Evolutionary conservation across 2,329 filamentous ascomycete species (phyloP), one percentile per base, ranked within the genome.

Genomic region (Fusarium incarnatum): DNA sequence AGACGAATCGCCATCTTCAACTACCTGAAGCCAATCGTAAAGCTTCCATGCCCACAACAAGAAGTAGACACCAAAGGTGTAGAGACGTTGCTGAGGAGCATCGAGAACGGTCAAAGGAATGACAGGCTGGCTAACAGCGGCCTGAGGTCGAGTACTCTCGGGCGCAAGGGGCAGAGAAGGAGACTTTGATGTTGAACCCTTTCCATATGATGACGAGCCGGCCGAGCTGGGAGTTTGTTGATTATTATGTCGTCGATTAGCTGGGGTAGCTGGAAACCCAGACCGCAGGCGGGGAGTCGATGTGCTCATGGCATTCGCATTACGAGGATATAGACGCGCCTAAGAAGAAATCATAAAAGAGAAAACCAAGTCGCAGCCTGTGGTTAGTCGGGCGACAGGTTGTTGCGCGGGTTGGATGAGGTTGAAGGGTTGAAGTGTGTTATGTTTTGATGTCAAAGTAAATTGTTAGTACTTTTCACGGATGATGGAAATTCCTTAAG

Each of bases 81-180:
- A 98, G 75, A 97, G 88, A 59, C 96, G 89, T 82, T 99, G 96
- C 55, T 92, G 92, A 9, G 96, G 95, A 47, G 93, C 93, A 83
- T 98, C 95, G 79, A 98, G 86, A 48, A 97, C 83, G 70, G 89
- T 87, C 69, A 93, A 84, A 15, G 96, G 92, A 76, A 99, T 94
- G 59, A 97, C 82, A 34, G 96, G 94, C 56, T 83, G 77, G 69
- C 73, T 78, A 41, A 67, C 68, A 58, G 77, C 68, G 28, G 67
- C 58, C 41, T 74, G 70, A 61, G 70, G 55, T 48, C 75, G 62
- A 25, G 73, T 73, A 68, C 80, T 81, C 59, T 84, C 82, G 42
- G 84, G 86, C 13, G 85, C 86, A 15, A 81, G 78, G 56, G 85
- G 86, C 10, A 88, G 77, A 8, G 76, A 71, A 11, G 78, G 73